Conservation (phyloP, 2,329 filamentous ascomycete genomes). For the Fusarium sp. region DNA sequence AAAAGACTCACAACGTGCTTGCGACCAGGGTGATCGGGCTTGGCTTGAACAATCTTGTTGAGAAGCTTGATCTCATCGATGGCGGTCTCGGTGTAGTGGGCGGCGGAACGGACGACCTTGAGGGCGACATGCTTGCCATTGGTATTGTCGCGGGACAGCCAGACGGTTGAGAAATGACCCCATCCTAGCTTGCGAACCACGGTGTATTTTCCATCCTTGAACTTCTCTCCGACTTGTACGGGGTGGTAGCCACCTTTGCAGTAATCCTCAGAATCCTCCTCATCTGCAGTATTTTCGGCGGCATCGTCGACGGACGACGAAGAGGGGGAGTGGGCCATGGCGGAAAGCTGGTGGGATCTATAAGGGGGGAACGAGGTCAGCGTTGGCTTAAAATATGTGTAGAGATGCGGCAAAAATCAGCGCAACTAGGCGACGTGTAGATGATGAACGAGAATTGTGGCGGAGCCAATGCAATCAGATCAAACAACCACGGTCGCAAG, state of each 20-base stretch:
- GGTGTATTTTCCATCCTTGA: slow-evolving; percentile 97
- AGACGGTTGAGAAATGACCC: slow-evolving; percentile 99
- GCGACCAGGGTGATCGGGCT: slow-evolving; percentile 91
- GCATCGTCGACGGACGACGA: slow-evolving; percentile 84
- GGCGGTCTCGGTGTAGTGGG: slow-evolving; percentile 98
- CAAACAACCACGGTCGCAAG: slow-evolving; percentile 39
- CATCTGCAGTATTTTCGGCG: slow-evolving; percentile 92
- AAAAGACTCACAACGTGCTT: slow-evolving; percentile 95
- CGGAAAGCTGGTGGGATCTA: slow-evolving; percentile 65
- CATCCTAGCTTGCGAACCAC: slow-evolving; percentile 96
- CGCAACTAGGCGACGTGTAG: slow-evolving; percentile 9
- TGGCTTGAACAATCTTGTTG: slow-evolving; percentile 95
- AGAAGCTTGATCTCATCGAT: slow-evolving; percentile 99
- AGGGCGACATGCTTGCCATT: slow-evolving; percentile 94
- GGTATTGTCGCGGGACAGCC: slow-evolving; percentile 81
- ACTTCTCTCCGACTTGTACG: slow-evolving; percentile 91
- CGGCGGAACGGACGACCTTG: slow-evolving; percentile 96
- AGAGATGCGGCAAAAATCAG: slow-evolving; percentile 17
- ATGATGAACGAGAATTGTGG: slow-evolving; percentile 29
- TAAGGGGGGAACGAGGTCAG: slow-evolving; percentile 16
- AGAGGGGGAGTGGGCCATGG: slow-evolving; percentile 77
- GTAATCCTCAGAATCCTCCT: slow-evolving; percentile 99
- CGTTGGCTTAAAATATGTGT: slow-evolving; percentile 20
- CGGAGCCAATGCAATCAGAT: slow-evolving; percentile 35
- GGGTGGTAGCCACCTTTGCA: slow-evolving; percentile 99